Conservation (phyloP, 352 stramenopile genomes). For the Phytophthora sojae region DNA sequence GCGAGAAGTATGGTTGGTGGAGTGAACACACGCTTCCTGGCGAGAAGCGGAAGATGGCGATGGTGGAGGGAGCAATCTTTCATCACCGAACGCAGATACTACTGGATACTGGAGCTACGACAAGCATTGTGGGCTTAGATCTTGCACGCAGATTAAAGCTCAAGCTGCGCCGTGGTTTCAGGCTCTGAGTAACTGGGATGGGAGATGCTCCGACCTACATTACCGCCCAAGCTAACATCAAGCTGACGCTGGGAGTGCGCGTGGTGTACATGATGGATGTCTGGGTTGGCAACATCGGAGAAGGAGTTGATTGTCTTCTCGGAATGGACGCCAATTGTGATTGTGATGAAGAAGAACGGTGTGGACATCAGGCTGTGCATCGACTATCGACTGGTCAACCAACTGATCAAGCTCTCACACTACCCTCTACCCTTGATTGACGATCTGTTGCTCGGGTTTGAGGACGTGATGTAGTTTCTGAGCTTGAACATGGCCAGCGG, state of each 20-base stretch:
- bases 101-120: neutral
- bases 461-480: neutral
- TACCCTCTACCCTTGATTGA: neutral
- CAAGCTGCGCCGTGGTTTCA: neutral
- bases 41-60: neutral
- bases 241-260: neutral
- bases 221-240: neutral
- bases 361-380: neutral
- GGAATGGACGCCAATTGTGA: conserved; percentile 22
- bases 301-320: conserved; percentile 34
- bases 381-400: neutral
- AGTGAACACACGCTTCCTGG: neutral
- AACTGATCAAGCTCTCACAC: neutral
- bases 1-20: neutral
- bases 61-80: neutral
- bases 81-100: neutral
- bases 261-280: conserved; percentile 31
- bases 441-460: neutral
- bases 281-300: conserved; percentile 33
- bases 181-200: neutral
- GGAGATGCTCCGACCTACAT: neutral
- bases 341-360: neutral
- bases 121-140: neutral
- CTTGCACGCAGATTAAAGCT: neutral
- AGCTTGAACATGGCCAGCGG: neutral